These are phyloP conservation scores for Cyclotella sp. DNA, from an alignment of 108 stramenopile genomes.

Conservation along the genomic window DNA sequence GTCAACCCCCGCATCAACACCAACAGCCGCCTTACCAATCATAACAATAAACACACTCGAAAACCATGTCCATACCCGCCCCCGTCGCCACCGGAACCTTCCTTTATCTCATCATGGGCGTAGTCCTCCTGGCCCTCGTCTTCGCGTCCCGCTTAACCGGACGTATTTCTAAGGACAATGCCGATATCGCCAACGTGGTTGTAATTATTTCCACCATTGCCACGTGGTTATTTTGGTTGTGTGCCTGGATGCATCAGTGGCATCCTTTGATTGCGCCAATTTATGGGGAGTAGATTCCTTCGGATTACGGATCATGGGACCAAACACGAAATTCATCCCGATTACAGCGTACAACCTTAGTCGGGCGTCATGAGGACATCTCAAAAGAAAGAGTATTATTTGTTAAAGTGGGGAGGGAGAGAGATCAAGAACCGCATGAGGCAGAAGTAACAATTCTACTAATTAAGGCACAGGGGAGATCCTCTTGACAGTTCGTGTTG, in stretches of 20 bases:
- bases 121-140: conserved; percentile 61
- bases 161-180: conserved; percentile 82
- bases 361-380: too few species aligned
- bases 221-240: conserved; percentile 92
- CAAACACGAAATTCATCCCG: too few species aligned
- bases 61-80: conserved; percentile 75
- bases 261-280: conserved; percentile 91
- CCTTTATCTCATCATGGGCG: conserved; percentile 74
- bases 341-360: too few species aligned
- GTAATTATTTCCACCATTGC: conserved; percentile 68
- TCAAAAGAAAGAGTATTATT: too few species aligned
- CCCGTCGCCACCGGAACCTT: conserved; percentile 79
- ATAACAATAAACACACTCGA: not conserved
- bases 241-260: conserved; percentile 95
- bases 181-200: conserved; percentile 87
- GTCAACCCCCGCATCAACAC: not conserved
- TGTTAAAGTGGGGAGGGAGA: not conserved
- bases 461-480: not conserved
- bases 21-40: not conserved
- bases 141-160: conserved; percentile 72
- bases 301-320: not conserved
- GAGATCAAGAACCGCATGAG: not conserved
- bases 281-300: conserved; percentile 73
- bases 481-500: not conserved
- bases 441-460: not conserved